Evolutionary conservation across 805 yeast genomes (phyloP), one percentile per base, ranked within the genome.

Genomic region (Lachancea quebecensis): DNA sequence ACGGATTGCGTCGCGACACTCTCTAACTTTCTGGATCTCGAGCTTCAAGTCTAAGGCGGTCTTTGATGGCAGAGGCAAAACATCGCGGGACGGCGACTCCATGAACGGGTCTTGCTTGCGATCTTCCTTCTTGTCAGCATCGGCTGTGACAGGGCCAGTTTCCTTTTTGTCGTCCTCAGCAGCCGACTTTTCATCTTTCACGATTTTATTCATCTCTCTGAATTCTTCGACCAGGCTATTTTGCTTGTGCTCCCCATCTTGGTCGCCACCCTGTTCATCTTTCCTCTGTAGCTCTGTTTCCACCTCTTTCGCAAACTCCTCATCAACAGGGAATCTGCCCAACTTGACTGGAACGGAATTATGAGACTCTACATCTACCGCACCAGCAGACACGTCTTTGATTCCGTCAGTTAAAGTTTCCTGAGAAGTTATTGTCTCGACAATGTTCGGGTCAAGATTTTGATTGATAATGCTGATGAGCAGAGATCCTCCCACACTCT

Each of bases 401-500:
- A 64, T 56, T 34, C 68, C 68, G 44, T 62, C 68, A 6, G 64
- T 52, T 42, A 64, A 44, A 38, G 52, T 55, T 14, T 58, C 65
- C 46, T 53, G 60, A 16, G 62, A 54, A 9, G 58, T 58, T 5
- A 59, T 56, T 67, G 73, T 53, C 70, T 54, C 59, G 1, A 67
- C 65, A 12, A 69, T 57, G 36, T 67, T 64, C 12, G 74, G 73
- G 35, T 75, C 81, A 55, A 93, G 72, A 62, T 87, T 80, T 66
- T 88, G 90, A 68, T 93, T 93, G 50, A 93, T 81, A 40, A 88
- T 74, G 54, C 96, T 72, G 39, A 93, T 86, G 44, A 91, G 72
- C 33, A 91, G 77, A 2, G 90, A 83, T 2, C 98, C 98, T 36
- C 98, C 98, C 44, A 82, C 81, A 9, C 84, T 83, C 64, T 89